Base-by-base conservation (phyloP, 2,329 filamentous ascomycete genomes). In the Fusarium papillatum region DNA sequence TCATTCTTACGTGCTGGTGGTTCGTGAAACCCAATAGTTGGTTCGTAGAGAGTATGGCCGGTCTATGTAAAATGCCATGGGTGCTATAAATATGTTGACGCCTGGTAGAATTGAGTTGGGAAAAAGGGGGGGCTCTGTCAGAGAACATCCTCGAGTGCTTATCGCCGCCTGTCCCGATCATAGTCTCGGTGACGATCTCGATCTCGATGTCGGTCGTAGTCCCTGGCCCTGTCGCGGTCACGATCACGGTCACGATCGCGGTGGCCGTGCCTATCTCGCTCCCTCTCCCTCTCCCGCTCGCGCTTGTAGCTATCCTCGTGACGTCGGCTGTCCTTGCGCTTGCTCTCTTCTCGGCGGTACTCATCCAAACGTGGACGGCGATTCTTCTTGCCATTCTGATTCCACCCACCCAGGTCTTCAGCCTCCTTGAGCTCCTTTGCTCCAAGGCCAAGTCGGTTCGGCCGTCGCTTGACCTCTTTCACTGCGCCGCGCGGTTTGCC, bases 381-480 rank as follows among this genome's bases (percentile, higher is more conserved):
- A 41, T 69, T 81, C 75, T 86, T 87, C 79, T 90, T 90, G 68
- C 90, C 89, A 67, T 91, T 91, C 71, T 94, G 94, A 16, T 95
- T 93, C 95, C 95, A 97, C 2, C 91, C 93, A 2, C 94, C 95
- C 22, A 97, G 85, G 77, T 97, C 95, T 73, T 95, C 89, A 26
- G 87, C 90, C 43, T 89, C 91, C 59, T 94, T 92, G 19, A 95
- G 89, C 80, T 95, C 92, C 81, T 96, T 98, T 14, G 96, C 96
- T 5, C 96, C 97, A 10, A 98, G 93, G 0, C 97, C 97, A 13
- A 98, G 87, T 68, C 97, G 89, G 70, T 95, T 95, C 19, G 95
- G 93, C 62, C 96, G 91, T 64, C 92, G 89, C 81, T 94, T 93
- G 73, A 91, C 93, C 41, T 92, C 88, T 76, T 94, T 94, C 8